A percentile compares a stretch with the other conserved stretches of the same genome.
Evolutionary conservation across 2,329 filamentous ascomycete genomes (phyloP).

Genomic region (Cladophialophora exuberans): DNA sequence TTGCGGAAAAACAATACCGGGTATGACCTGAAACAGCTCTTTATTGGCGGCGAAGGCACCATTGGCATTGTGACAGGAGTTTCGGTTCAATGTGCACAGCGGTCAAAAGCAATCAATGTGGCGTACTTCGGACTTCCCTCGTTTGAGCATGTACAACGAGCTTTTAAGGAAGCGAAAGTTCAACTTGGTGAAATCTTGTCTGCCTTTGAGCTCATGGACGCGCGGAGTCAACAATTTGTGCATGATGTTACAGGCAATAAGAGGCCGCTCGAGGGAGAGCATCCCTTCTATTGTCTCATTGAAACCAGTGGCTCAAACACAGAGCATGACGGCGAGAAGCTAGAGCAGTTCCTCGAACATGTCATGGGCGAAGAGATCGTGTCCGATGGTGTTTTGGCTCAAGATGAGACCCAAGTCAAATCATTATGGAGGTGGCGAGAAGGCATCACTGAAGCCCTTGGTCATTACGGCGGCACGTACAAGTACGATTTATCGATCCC

Average conservation of each 20-base stretch:
- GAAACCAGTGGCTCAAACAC: constrained; percentile 94
- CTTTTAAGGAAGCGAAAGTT: constrained; percentile 85
- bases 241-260: constrained; percentile 74
- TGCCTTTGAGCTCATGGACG: constrained; percentile 97
- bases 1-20: constrained; percentile 98
- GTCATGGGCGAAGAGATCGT: constrained; percentile 89
- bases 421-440: constrained; percentile 91
- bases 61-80: constrained; percentile 92
- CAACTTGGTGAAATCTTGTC: constrained; percentile 94
- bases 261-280: constrained; percentile 76
- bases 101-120: constrained; percentile 87
- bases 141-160: constrained; percentile 83
- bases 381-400: constrained; percentile 84
- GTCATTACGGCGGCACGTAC: constrained; percentile 92
- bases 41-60: constrained; percentile 94
- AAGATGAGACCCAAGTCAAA: constrained; percentile 87
- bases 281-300: constrained; percentile 95
- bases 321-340: constrained; percentile 91
- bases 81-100: constrained; percentile 85
- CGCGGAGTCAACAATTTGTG: constrained; percentile 76
- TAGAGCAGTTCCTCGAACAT: constrained; percentile 86
- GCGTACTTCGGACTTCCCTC: constrained; percentile 91
- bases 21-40: constrained; percentile 95
- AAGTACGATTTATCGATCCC: constrained; percentile 99
- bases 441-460: constrained; percentile 84